Evolutionary conservation across 257 asterid genomes (phyloP), one percentile per base, ranked within the genome.

Genomic region (Primulina tabacum): DNA sequence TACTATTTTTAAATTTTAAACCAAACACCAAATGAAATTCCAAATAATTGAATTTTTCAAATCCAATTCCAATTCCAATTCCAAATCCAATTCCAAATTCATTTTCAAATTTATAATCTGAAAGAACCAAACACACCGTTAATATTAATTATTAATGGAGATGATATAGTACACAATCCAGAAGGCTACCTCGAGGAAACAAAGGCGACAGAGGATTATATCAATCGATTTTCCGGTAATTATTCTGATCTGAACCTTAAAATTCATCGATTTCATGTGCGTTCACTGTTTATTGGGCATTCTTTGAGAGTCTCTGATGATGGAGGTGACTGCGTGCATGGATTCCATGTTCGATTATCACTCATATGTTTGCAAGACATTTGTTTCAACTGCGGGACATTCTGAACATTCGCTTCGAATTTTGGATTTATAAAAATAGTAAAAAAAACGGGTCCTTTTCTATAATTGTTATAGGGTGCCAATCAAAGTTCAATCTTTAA

Each of bases 211-310:
- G 21, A 21, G 14, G 10, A 57, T 3, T 7, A 21, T 4, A 59
- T 29, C 62, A 47, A 62, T 67, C 61, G 47, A 55, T 79, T 76
- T 76, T 38, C 61, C 12, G 83, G 86, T 82, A 61, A 70, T 1
- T 35, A 57, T 26, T 47, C 57, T 40, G 50, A 32, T 47, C 57
- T 40, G 50, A 32, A 8, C 73, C 20, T 5, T 50, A 69, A 21
- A 50, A 50, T 53, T 17, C 7, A 17, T 55, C 10, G 60, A n/a
- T 60, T 71, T 57, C 56, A n/a, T 29, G 5, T 60, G 29, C 20
- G 9, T 11, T 4, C 60, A 5, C 14, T 66, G 60, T 47, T 43
- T 34, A 2, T 71, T 64, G 33, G 30, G 10, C 38, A 30, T 71
- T n/a, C 20, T 18, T 62, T 43, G 60, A 5, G 8, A 50, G 17